These are phyloP conservation scores for Prunus padus DNA, from an alignment of 306 rosid genomes.

Conservation along the genomic window DNA sequence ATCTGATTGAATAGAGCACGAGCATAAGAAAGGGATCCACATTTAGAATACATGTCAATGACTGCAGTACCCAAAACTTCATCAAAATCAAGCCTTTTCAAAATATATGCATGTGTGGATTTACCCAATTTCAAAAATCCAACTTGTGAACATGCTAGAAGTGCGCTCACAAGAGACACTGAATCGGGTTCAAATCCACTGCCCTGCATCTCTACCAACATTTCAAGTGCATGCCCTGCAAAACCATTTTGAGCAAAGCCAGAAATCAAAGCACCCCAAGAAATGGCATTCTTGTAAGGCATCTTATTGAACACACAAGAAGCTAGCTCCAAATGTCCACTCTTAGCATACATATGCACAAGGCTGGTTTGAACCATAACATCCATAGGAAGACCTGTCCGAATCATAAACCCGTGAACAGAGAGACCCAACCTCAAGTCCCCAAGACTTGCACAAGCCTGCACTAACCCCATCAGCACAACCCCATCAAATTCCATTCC, in stretches of 20 bases:
- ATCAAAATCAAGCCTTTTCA: constrained; percentile 30
- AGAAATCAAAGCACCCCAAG: constrained; percentile 49
- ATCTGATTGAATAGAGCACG: constrained; percentile 34
- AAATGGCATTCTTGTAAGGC: constrained; percentile 35
- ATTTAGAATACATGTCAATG: constrained; percentile 51
- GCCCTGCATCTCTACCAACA: constrained; percentile 38
- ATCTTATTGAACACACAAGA: constrained; percentile 31
- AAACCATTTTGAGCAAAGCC: constrained; percentile 50
- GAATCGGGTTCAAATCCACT: constrained; percentile 34
- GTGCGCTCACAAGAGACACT: constrained; percentile 37
- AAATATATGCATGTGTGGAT: constrained; percentile 37
- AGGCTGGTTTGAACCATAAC: constrained; percentile 46
- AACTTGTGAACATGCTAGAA: constrained; percentile 41
- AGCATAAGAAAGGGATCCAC: constrained; percentile 40
- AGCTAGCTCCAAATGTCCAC: constrained; percentile 33
- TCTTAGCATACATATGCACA: constrained; percentile 43
- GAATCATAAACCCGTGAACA: constrained; percentile 36
- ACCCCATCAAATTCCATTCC: constrained; percentile 38
- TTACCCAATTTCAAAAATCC: constrained; percentile 44
- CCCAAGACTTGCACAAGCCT: constrained; percentile 43
- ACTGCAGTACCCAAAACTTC: constrained; percentile 42
- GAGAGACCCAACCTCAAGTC: constrained; percentile 32
- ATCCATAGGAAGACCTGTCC: constrained; percentile 34
- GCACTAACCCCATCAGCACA: constrained; percentile 44
- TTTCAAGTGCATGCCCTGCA: constrained; percentile 32